These are phyloP conservation scores for Barnettozyma siamensis DNA, from an alignment of 805 yeast genomes.

Conservation along the genomic window DNA sequence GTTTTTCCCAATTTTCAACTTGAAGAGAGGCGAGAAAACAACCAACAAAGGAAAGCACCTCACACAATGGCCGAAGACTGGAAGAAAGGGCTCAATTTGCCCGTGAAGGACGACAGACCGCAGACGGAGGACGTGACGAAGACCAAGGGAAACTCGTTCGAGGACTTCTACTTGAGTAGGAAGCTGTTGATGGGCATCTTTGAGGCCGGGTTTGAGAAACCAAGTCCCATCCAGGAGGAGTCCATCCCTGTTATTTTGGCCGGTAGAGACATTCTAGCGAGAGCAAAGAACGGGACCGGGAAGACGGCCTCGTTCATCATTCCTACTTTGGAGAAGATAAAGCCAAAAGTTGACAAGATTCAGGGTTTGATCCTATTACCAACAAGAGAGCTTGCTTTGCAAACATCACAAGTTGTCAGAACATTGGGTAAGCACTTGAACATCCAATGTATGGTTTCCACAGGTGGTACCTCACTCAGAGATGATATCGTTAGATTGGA, in stretches of 20 bases:
- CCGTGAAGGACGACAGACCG: slow-evolving; percentile 85
- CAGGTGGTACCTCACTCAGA: slow-evolving; percentile 92
- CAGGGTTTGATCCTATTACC: slow-evolving; percentile 94
- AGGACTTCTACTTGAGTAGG: slow-evolving; percentile 86
- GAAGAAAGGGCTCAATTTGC: slow-evolving; percentile 71
- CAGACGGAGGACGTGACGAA: slow-evolving; percentile 94
- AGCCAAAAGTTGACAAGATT: slow-evolving; percentile 76
- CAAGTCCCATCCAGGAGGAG: slow-evolving; percentile 97
- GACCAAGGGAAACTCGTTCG: slow-evolving; percentile 87
- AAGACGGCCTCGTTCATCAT: slow-evolving; percentile 97
- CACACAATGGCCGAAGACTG: slow-evolving; percentile 49
- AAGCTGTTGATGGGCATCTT: slow-evolving; percentile 96
- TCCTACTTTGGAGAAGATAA: slow-evolving; percentile 84
- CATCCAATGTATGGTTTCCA: slow-evolving; percentile 92
- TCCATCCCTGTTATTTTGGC: slow-evolving; percentile 92
- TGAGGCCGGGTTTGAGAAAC: slow-evolving; percentile 98
- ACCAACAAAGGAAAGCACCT: not conserved
- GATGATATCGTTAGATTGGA: slow-evolving; percentile 92
- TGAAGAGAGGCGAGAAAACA: no score
- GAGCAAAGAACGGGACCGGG: slow-evolving; percentile 99
- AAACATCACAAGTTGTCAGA: slow-evolving; percentile 95
- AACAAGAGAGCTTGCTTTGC: slow-evolving; percentile 95
- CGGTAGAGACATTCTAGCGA: slow-evolving; percentile 92
- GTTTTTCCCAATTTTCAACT: no score
- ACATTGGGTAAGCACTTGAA: slow-evolving; percentile 93